Evolutionary conservation across 2,329 filamentous ascomycete species (phyloP).

Genomic region (Aspergillus oerlinghausenensis): DNA sequence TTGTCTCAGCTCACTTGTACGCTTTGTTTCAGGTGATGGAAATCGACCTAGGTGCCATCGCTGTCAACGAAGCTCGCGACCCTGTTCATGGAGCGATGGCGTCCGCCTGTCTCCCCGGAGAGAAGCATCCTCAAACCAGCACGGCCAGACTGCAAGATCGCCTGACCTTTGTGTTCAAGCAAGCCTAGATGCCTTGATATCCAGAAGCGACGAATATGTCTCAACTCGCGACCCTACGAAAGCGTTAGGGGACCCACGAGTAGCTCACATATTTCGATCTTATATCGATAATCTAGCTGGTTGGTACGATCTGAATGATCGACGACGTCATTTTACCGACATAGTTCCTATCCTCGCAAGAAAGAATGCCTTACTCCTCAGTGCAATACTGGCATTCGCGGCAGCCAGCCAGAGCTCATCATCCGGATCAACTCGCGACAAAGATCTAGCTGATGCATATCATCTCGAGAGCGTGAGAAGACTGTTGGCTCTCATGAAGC

Average conservation of each 20-base stretch:
- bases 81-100: slow-evolving; percentile 3
- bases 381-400: slow-evolving; percentile 43
- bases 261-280: slow-evolving; percentile 32
- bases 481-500: slow-evolving; percentile 35
- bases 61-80: slow-evolving; percentile 1
- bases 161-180: neutral
- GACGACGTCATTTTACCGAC: slow-evolving; percentile 30
- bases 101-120: neutral
- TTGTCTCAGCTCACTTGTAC: neutral
- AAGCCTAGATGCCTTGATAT: neutral
- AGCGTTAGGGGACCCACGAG: slow-evolving; percentile 4
- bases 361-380: slow-evolving; percentile 41
- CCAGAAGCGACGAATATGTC: neutral
- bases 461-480: slow-evolving; percentile 39
- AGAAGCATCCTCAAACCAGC: neutral
- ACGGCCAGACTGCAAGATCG: neutral
- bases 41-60: neutral
- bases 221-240: slow-evolving; percentile 5
- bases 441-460: slow-evolving; percentile 35
- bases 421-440: slow-evolving; percentile 10
- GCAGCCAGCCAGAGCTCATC: slow-evolving; percentile 37
- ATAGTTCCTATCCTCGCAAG: slow-evolving; percentile 36
- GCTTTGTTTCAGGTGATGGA: slow-evolving; percentile 2
- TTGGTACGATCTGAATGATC: slow-evolving; percentile 49
- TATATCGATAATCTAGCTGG: slow-evolving; percentile 37